phyloP scores from a whole-genome alignment of 768 basidiomycete species.

The Mycena haematopus region DNA sequence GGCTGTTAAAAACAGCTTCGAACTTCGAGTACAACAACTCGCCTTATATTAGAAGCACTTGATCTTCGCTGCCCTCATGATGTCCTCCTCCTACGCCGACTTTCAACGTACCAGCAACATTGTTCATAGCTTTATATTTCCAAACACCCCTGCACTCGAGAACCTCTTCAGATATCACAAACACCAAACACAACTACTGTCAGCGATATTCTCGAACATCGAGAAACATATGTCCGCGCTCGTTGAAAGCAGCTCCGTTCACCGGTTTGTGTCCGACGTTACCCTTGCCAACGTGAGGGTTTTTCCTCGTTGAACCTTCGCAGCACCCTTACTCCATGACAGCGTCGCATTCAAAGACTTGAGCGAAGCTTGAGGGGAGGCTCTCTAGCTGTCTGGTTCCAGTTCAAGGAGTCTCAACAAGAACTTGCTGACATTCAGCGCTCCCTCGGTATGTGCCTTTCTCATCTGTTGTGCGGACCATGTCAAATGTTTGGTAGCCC shows the following conservation, averaged over 20 bases:
- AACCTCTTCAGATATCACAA: slow-evolving; percentile 11
- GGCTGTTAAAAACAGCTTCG: neutral
- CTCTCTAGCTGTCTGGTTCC: slow-evolving; percentile 2
- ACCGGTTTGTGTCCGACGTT: neutral
- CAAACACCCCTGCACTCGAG: neutral
- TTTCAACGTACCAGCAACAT: neutral
- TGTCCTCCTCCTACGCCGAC: neutral
- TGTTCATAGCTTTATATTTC: neutral
- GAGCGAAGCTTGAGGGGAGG: slow-evolving; percentile 11
- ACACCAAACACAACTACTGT: slow-evolving; percentile 14
- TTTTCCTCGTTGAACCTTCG: neutral
- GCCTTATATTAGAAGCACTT: neutral
- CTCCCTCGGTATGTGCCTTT: neutral
- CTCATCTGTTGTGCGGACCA: neutral
- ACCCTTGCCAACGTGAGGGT: neutral
- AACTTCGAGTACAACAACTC: neutral
- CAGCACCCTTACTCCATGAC: neutral
- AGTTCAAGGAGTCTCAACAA: slow-evolving; percentile 2
- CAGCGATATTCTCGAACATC: slow-evolving; percentile 10
- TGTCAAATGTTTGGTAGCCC: neutral
- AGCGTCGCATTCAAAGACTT: slow-evolving; percentile 5
- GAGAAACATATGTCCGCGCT: neutral
- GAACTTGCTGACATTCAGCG: slow-evolving; percentile 10
- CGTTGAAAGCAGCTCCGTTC: neutral
- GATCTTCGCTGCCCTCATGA: neutral